phyloP scores from a whole-genome alignment of 148 eudicot species.

The Salicornia ramosissima region DNA sequence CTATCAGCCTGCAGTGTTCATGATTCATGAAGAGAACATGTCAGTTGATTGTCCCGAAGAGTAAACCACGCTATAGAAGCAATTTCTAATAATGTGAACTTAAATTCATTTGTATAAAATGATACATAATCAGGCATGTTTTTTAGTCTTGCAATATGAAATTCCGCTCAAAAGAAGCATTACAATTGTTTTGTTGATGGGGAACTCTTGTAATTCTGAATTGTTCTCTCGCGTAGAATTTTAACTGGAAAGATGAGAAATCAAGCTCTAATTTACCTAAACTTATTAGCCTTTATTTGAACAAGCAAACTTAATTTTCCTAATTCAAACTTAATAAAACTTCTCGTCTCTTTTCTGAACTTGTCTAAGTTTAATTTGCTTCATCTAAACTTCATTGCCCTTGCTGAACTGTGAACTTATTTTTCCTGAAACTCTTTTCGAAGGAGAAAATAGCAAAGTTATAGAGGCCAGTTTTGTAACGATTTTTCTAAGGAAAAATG shows the following conservation, averaged over 20 bases:
- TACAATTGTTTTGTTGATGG: neutral
- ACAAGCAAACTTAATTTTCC: no score
- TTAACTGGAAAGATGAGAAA: neutral
- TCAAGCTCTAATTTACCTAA: neutral
- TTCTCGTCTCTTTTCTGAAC: no score
- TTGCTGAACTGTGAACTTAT: no score
- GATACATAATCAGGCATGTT: neutral
- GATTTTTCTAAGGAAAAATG: no score
- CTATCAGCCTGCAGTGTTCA: conserved; percentile 58
- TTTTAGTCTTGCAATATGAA: neutral
- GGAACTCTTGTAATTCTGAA: neutral
- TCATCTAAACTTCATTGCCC: no score
- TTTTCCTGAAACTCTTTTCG: no score
- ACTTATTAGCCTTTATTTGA: no score
- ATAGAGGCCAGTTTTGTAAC: no score
- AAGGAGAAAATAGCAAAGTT: no score
- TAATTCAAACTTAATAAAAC: no score
- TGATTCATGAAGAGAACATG: neutral
- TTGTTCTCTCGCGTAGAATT: neutral
- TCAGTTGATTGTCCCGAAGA: neutral
- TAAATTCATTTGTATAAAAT: neutral
- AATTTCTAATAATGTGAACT: neutral
- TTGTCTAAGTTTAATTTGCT: no score
- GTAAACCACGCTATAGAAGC: neutral
- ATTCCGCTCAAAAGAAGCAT: neutral